phyloP scores from a whole-genome alignment of 1,284 basidiomycete genomes.

The Ustilago bromivora region DNA sequence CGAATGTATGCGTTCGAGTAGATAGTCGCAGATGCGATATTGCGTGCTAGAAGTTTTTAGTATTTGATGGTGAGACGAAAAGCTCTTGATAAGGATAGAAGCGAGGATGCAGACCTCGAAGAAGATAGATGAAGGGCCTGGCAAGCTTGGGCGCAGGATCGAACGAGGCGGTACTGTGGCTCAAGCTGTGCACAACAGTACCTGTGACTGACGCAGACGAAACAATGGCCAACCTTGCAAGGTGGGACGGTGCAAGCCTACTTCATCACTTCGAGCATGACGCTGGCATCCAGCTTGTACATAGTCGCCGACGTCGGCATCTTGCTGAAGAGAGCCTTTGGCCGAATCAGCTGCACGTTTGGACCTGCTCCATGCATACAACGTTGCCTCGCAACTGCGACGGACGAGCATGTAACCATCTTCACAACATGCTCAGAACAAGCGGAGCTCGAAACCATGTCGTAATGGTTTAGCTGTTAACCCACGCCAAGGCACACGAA shows the following conservation, averaged over 20 bases:
- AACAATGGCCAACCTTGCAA: too few species aligned
- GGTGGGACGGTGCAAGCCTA: background rate
- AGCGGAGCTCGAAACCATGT: slow-evolving; percentile 7
- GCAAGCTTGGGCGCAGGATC: background rate
- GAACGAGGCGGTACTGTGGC: background rate
- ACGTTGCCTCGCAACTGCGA: background rate
- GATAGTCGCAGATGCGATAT: background rate
- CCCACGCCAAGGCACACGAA: background rate
- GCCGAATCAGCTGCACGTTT: background rate
- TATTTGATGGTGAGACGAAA: background rate
- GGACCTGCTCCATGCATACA: background rate
- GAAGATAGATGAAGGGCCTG: background rate
- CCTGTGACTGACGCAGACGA: background rate
- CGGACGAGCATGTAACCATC: background rate
- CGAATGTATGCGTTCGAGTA: background rate
- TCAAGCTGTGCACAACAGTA: background rate
- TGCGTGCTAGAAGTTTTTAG: background rate
- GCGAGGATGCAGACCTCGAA: background rate
- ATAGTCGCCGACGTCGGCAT: slow-evolving; percentile 3
- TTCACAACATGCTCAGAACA: background rate
- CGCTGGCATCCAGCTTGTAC: background rate
- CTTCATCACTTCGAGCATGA: background rate
- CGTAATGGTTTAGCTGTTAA: background rate
- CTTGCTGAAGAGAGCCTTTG: background rate
- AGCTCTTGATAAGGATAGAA: background rate